A percentile compares a stretch with the other conserved stretches of the same genome.
phyloP scores from a whole-genome alignment of 2,329 filamentous ascomycete species.

The Aspergillus fijiensis region DNA sequence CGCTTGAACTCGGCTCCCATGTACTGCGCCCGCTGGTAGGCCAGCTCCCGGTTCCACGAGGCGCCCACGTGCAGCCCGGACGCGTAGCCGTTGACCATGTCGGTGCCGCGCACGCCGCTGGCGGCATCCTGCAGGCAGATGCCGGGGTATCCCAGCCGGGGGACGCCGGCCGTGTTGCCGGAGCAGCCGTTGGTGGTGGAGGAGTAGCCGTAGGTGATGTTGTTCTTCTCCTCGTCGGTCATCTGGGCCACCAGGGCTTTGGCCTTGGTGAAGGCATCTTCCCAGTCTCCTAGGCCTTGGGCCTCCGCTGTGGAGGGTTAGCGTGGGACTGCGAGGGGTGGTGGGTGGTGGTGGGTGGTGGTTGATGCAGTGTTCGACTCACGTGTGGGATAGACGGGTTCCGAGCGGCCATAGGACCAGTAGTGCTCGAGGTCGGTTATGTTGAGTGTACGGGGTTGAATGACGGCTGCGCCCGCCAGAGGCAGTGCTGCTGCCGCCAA shows the following conservation, averaged over 20 bases:
- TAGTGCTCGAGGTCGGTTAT: background rate
- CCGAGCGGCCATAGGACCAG: slow-evolving; percentile 5
- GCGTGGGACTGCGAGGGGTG: background rate
- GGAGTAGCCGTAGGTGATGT: slow-evolving; percentile 9
- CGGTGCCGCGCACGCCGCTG: slow-evolving; percentile 24
- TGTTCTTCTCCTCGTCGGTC: slow-evolving; percentile 16
- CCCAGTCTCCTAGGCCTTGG: slow-evolving; percentile 7
- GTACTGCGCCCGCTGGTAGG: slow-evolving; percentile 51
- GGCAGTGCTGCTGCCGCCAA: background rate
- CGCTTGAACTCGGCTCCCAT: slow-evolving; percentile 60
- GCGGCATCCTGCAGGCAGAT: slow-evolving; percentile 17
- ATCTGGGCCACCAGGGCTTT: slow-evolving; percentile 12
- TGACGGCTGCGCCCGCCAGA: background rate
- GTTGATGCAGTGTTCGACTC: background rate
- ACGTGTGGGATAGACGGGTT: slow-evolving; percentile 1
- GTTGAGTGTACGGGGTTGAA: background rate
- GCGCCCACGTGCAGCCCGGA: slow-evolving; percentile 44
- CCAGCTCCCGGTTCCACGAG: slow-evolving; percentile 56
- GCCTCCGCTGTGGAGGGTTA: slow-evolving; percentile 4
- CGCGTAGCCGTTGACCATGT: slow-evolving; percentile 46
- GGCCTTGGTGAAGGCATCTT: slow-evolving; percentile 11
- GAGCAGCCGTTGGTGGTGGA: slow-evolving; percentile 13
- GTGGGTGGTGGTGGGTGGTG: too few relatives aligned
- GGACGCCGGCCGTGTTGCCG: slow-evolving; percentile 5
- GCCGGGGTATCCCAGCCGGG: slow-evolving; percentile 11